A percentile compares a stretch with the other conserved stretches of the same genome.
phyloP scores from a whole-genome alignment of 2,329 filamentous ascomycete species.

The Colletotrichum sp. region DNA sequence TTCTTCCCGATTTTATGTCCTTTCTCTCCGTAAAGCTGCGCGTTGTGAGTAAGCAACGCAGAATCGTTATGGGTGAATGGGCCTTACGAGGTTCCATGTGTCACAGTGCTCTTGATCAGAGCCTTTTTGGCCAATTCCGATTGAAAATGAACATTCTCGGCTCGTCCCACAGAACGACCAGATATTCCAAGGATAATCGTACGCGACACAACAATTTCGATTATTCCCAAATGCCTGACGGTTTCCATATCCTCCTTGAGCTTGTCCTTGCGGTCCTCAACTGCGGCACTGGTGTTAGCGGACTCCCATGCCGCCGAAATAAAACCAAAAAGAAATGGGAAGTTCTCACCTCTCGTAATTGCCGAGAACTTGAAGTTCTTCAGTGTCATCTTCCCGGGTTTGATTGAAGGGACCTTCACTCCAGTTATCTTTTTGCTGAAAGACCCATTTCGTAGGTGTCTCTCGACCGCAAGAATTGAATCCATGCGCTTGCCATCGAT shows the following conservation, averaged over 20 bases:
- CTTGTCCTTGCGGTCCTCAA: not conserved
- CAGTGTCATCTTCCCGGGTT: rapidly evolving
- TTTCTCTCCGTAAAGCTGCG: too few species aligned
- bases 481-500: not conserved
- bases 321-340: too few species aligned
- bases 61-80: too few species aligned
- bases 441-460: rapidly evolving
- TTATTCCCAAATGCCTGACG: too few species aligned
- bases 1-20: too few species aligned
- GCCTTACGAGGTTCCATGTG: not conserved
- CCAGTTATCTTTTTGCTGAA: too few species aligned
- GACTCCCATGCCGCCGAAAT: too few species aligned
- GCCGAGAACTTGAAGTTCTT: not conserved
- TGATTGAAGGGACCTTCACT: rapidly evolving
- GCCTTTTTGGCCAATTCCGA: not conserved
- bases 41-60: too few species aligned
- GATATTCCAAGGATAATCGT: too few species aligned
- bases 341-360: not conserved
- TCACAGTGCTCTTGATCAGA: not conserved
- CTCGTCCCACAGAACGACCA: too few species aligned
- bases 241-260: not conserved
- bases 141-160: too few species aligned
- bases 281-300: not conserved
- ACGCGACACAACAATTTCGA: too few species aligned
- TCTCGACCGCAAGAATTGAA: rapidly evolving